Base-by-base conservation (phyloP, 129 eudicot genomes). In the Saussurea involucrata region DNA sequence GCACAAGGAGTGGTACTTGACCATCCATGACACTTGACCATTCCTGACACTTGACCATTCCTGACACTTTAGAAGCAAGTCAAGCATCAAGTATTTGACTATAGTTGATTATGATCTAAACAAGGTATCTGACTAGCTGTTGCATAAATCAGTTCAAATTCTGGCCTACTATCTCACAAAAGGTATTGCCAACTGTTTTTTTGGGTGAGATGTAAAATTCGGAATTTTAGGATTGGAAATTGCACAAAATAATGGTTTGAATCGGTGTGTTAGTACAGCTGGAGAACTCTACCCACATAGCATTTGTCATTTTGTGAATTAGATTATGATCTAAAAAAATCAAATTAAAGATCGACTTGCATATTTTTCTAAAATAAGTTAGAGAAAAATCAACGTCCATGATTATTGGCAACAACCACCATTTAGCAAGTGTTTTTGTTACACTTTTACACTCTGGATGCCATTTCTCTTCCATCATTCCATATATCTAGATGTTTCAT, bases 241-340 rank as follows among this genome's bases (percentile, higher is more conserved):
- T 63, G 71, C 68, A 27, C 12, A 42, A 1, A 28, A 34, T 42
- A 15, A 65, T 66, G 31, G 21, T 31, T 58, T 73, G 29, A 24
- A 12, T 21, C 11, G 6, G 15, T 32, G 28, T 12, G 8, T 75
- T 44, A 21, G 1, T 40, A 11, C 69, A 15, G 27, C 25, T 1
- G 71, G 78, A 61, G 37, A 63, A 74, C 18, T 15, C 60, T 64
- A 25, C 27, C 11, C 40, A 75, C 42, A 37, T 36, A 57, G 44
- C 42, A 12, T 12, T 64, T n/a, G 71, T 40, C 22, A 65, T 21
- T 34, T 34, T 33, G 29, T 68, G 55, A 33, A 68, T 25, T 37
- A 71, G 44, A 75, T 75, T 28, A 40, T 64, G 70, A 33, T 53
- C 21, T 49, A 4, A 17, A 17, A 53, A 53, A 53, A 7, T 18